These are phyloP conservation scores for Capronia americana DNA, from an alignment of 2,329 filamentous ascomycete genomes.

Conservation along the genomic window DNA sequence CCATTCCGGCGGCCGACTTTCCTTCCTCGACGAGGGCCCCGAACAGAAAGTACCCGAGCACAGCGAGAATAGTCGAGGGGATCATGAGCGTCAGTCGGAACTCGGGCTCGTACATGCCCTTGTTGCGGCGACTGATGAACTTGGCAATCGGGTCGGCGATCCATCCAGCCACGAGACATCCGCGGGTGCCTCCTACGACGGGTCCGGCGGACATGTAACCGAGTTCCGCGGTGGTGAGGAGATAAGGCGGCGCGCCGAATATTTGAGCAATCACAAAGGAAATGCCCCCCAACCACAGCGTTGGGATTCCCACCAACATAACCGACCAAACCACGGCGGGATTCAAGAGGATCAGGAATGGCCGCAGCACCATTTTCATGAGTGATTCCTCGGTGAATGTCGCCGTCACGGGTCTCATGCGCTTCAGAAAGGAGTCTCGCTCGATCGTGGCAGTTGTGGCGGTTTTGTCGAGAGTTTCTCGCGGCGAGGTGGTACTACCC, in stretches of 20 bases:
- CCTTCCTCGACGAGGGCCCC: not conserved
- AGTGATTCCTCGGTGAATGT: slow-evolving; percentile 7
- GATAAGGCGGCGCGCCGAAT: slow-evolving; percentile 65
- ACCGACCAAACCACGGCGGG: slow-evolving; percentile 36
- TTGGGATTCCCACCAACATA: not conserved
- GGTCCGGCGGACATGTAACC: slow-evolving; percentile 87
- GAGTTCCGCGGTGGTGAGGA: slow-evolving; percentile 78
- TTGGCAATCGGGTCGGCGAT: slow-evolving; percentile 76
- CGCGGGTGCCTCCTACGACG: slow-evolving; percentile 79
- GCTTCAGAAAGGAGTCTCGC: too few relatives aligned
- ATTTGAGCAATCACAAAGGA: slow-evolving; percentile 7
- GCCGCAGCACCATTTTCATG: slow-evolving; percentile 9
- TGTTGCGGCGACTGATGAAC: slow-evolving; percentile 74
- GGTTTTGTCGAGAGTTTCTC: too few relatives aligned
- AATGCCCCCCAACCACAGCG: slow-evolving; percentile 5
- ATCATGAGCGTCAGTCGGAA: slow-evolving; percentile 82
- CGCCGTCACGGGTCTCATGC: slow-evolving; percentile 4
- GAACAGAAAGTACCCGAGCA: slow-evolving; percentile 71
- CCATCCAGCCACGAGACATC: slow-evolving; percentile 75
- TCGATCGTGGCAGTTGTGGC: too few relatives aligned
- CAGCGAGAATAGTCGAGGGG: slow-evolving; percentile 75
- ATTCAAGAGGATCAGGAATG: slow-evolving; percentile 37
- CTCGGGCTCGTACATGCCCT: slow-evolving; percentile 86
- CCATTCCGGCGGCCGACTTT: slow-evolving; percentile 59
- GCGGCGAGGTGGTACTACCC: too few relatives aligned